Evolutionary conservation across 31 red algal species (phyloP), one percentile per base, ranked within the genome.

Genomic region (Bonnemaisonia californica): DNA sequence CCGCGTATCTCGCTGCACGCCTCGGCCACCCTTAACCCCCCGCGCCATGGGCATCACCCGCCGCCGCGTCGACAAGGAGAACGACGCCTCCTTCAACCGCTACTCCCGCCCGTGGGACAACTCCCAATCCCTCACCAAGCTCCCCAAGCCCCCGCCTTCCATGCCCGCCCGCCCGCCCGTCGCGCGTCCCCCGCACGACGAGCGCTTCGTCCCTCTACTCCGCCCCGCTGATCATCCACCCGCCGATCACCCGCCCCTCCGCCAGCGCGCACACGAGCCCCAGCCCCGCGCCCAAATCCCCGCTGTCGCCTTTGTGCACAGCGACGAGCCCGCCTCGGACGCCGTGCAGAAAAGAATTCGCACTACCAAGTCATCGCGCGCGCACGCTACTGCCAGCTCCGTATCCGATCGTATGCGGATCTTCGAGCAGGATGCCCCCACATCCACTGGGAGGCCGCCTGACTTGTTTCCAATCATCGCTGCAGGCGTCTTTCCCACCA

Each of bases 31-130:
- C n/a, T n/a, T n/a, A n/a, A n/a, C n/a, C n/a, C 45, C 45, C 45
- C 16, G 16, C 45, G 16, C 7, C 45, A 51, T 51, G 45, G 45
- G 45, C 45, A 11, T 51, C 7, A 51, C 45, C 45, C 45, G 45
- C 45, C 9, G 45, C 45, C 16, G 9, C 45, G 16, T 7, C 45
- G 16, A 51, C 45, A 51, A 51, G 45, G 45, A 51, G 45, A 56
- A 80, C 29, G 60, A 82, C 79, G 45, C 54, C 26, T 21, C 62
- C 28, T 2, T 34, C 9, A 26, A 66, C 5, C 79, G 79, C 51
- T 31, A 55, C 4, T 71, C 65, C 7, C 79, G 79, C 40, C 79
- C 79, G 32, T 82, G 79, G 79, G 79, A 82, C 65, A 82, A 82
- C 30, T 41, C 21, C 0, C 31, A 29, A 23, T 48, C 69, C 18